These are phyloP conservation scores for Populus simonii DNA, from an alignment of 345 rosid species.

Conservation along the genomic window DNA sequence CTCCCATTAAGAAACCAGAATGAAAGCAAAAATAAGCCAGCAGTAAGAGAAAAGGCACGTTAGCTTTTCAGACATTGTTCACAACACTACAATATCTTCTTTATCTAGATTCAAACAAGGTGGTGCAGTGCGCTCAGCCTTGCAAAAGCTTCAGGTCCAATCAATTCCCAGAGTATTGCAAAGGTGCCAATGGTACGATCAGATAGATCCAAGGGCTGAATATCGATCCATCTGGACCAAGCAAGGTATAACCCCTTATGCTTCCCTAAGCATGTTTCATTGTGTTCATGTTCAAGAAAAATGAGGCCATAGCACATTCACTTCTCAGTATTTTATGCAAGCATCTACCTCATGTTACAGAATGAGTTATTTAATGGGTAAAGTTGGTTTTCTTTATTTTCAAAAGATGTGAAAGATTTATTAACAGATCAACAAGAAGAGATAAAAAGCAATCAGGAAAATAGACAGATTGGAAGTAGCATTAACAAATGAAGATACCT, in stretches of 20 bases:
- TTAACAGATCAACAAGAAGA: neutral
- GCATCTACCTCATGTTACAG: neutral
- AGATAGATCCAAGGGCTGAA: neutral
- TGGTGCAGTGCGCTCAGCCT: neutral
- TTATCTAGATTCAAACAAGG: neutral
- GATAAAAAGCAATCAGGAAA: neutral
- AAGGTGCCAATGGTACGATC: neutral
- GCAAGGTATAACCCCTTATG: neutral
- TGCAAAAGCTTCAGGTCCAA: neutral
- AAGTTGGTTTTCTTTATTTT: neutral
- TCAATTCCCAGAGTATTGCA: neutral
- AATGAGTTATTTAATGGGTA: neutral
- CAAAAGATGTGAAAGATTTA: neutral
- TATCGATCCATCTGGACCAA: neutral
- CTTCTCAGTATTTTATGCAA: neutral
- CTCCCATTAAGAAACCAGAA: neutral
- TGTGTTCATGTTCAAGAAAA: neutral
- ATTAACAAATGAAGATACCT: constrained; percentile 44
- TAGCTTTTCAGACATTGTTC: neutral
- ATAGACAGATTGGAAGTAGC: neutral
- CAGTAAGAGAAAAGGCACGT: neutral
- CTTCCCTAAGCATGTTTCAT: neutral
- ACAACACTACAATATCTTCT: neutral
- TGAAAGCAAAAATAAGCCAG: neutral
- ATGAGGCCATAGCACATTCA: neutral